Percentiles rank a stretch among this genome's conserved stretches.
Evolutionary conservation across 192 early-diverging fungal genomes (phyloP).

Genomic region (Coemansia aciculifera): DNA sequence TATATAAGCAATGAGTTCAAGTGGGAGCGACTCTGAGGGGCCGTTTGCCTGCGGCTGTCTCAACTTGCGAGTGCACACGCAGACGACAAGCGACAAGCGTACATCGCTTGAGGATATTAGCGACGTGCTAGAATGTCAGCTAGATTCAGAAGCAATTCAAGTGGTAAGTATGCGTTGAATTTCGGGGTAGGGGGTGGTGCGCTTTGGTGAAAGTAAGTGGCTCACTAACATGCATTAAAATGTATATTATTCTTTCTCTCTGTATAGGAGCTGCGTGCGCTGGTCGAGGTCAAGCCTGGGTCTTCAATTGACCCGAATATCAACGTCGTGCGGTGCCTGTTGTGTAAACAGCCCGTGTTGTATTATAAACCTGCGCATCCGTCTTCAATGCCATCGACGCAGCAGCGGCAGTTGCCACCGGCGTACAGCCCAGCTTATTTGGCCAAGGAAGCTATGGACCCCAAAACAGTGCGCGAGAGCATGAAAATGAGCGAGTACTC

Average conservation of each 20-base stretch:
- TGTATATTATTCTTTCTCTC: neutral
- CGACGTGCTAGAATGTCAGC: conserved; percentile 41
- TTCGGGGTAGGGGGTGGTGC: neutral
- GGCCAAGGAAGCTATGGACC: conserved; percentile 23
- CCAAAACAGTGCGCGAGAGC: conserved; percentile 15
- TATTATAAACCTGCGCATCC: conserved; percentile 22
- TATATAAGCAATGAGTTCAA: neutral
- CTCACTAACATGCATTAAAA: neutral
- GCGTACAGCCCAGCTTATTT: conserved; percentile 29
- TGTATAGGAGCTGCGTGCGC: conserved; percentile 29
- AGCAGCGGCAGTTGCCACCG: conserved; percentile 21
- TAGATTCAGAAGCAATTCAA: conserved; percentile 33
- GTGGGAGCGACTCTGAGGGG: conserved; percentile 12
- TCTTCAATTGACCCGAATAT: conserved; percentile 54
- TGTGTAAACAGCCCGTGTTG: conserved; percentile 40
- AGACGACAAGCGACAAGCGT: conserved; percentile 20
- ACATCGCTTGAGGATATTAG: conserved; percentile 40
- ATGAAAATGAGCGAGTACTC: conserved; percentile 39
- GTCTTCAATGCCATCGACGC: neutral
- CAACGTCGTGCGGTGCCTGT: conserved; percentile 46
- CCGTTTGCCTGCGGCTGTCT: conserved; percentile 40
- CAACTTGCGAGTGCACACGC: conserved; percentile 38
- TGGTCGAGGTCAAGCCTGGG: conserved; percentile 47
- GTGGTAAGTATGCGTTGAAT: conserved; percentile 29
- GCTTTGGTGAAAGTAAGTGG: neutral